phyloP scores from a whole-genome alignment of 129 eudicot species.

The Flaveria trinervia region DNA sequence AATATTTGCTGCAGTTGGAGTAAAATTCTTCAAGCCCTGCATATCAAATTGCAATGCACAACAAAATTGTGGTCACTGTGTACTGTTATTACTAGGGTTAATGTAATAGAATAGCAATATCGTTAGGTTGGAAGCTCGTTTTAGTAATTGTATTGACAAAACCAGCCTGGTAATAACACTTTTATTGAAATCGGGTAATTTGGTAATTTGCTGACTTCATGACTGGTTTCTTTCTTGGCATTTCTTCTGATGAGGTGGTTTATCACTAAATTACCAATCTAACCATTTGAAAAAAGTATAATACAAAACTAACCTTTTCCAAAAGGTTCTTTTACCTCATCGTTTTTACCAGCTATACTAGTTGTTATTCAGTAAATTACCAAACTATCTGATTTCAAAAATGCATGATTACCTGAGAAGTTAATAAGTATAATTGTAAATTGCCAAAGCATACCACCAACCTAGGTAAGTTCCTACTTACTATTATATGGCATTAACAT shows the following conservation, averaged over 20 bases:
- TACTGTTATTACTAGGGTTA: background rate
- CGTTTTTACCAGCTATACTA: background rate
- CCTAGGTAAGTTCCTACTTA: background rate
- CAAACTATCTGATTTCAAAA: background rate
- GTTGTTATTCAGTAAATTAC: background rate
- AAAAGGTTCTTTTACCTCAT: background rate
- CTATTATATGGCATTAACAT: background rate
- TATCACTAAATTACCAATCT: background rate
- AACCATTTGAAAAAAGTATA: background rate
- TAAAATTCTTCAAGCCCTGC: conserved; percentile 82
- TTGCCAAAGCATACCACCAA: background rate
- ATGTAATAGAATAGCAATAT: background rate
- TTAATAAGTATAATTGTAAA: background rate
- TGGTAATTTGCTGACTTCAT: background rate
- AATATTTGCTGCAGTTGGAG: conserved; percentile 67
- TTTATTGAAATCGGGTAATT: background rate
- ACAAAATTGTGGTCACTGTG: background rate
- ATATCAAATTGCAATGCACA: conserved; percentile 27
- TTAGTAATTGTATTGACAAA: background rate
- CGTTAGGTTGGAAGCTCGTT: background rate
- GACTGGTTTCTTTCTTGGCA: background rate
- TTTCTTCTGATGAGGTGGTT: background rate
- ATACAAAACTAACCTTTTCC: background rate
- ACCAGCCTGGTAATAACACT: background rate
- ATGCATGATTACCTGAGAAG: background rate